phyloP scores from a whole-genome alignment of 164 flowering plant genomes.

The Platanus orientalis region DNA sequence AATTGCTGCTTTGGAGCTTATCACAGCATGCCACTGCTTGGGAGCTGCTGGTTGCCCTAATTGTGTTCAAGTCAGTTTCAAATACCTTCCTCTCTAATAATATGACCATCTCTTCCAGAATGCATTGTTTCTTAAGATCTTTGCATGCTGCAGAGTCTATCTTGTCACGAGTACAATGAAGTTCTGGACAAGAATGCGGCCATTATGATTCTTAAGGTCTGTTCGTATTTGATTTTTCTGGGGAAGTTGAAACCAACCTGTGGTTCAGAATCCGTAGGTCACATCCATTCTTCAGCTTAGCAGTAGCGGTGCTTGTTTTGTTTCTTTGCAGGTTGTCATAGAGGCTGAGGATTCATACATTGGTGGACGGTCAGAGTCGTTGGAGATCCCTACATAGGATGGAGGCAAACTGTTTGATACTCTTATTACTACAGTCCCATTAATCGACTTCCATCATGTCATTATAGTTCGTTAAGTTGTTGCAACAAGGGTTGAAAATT shows the following conservation, averaged over 20 bases:
- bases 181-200: conserved; percentile 80
- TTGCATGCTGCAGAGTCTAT: conserved; percentile 43
- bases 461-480: no score
- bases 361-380: not conserved
- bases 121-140: conserved; percentile 5
- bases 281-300: not conserved
- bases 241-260: not conserved
- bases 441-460: no score
- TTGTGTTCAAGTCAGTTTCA: conserved; percentile 65
- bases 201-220: conserved; percentile 73
- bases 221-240: not conserved
- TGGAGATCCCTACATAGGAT: not conserved
- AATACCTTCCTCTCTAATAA: not conserved
- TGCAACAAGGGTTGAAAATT: no score
- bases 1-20: conserved; percentile 69
- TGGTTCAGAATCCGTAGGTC: not conserved
- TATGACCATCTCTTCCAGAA: not conserved
- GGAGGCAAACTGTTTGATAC: not conserved
- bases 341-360: conserved; percentile 46
- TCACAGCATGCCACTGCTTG: conserved; percentile 60
- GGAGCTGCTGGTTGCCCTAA: conserved; percentile 75
- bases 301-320: not conserved
- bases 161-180: conserved; percentile 85
- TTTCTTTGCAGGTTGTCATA: conserved; percentile 53
- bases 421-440: no score